Conservation (phyloP, 352 stramenopile species). For the Elongisporangium undulatum region DNA sequence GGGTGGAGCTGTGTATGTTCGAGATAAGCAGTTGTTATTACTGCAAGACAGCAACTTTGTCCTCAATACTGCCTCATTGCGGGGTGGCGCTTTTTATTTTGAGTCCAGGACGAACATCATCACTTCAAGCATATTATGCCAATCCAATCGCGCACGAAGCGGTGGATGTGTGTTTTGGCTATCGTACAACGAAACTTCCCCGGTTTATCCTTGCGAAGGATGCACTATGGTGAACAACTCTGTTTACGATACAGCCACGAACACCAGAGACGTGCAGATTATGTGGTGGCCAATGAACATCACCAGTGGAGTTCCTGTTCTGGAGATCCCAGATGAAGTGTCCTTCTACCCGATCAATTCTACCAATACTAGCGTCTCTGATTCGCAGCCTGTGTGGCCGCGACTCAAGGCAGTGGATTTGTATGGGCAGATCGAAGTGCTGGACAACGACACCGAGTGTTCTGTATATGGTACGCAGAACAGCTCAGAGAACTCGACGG, state of each 20-base stretch:
- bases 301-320: conserved; percentile 26
- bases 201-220: conserved; percentile 25
- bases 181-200: conserved; percentile 16
- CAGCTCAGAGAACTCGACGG: conserved; percentile 6
- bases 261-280: conserved; percentile 43
- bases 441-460: conserved; percentile 48
- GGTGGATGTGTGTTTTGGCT: conserved; percentile 65
- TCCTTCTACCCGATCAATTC: conserved; percentile 28
- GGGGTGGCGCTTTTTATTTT: conserved; percentile 53
- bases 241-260: conserved; percentile 55
- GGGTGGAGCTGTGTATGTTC: conserved; percentile 38
- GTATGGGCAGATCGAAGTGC: conserved; percentile 56
- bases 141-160: conserved; percentile 35
- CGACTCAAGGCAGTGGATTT: conserved; percentile 51
- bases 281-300: conserved; percentile 56
- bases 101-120: conserved; percentile 16
- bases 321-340: conserved; percentile 48
- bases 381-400: conserved; percentile 34
- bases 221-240: conserved; percentile 40
- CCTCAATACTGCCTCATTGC: conserved; percentile 25
- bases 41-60: conserved; percentile 20
- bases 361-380: conserved; percentile 20
- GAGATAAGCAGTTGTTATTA: conserved; percentile 6
- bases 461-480: conserved; percentile 12
- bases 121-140: conserved; percentile 21